Conservation (phyloP, 2,329 filamentous ascomycete genomes). For the Ceratocystis colombiana region DNA sequence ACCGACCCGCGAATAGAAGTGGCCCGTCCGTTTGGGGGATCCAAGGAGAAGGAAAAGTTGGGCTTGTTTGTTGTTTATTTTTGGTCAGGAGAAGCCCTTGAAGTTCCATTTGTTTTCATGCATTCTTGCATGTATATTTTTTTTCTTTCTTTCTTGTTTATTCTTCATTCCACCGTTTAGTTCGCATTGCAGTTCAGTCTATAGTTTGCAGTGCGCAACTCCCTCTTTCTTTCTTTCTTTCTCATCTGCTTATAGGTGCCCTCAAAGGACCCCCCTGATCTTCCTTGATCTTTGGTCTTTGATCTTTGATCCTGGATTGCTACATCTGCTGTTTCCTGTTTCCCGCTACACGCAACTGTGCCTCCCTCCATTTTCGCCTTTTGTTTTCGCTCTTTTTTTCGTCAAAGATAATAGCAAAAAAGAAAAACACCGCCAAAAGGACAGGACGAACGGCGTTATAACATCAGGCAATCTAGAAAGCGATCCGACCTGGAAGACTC, state of each 20-base stretch:
- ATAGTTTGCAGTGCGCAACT: background rate
- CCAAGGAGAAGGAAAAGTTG: background rate
- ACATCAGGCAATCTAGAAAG: background rate
- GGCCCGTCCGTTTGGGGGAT: background rate
- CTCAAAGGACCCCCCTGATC: background rate
- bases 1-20: background rate
- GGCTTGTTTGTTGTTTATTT: constrained; percentile 4
- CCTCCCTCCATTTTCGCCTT: too few species aligned
- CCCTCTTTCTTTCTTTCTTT: background rate
- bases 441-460: background rate
- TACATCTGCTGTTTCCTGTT: too few species aligned
- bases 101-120: constrained; percentile 5
- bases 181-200: too few species aligned
- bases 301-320: too few species aligned
- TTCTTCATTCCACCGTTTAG: background rate
- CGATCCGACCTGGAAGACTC: background rate
- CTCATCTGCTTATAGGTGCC: background rate
- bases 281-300: too few species aligned
- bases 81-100: background rate
- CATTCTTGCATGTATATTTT: background rate
- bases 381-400: too few species aligned
- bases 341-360: too few species aligned
- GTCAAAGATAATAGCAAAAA: too few species aligned
- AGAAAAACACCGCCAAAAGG: background rate
- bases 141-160: background rate